These are phyloP conservation scores for Tribonema minus DNA, from an alignment of 108 stramenopile genomes.

Conservation along the genomic window DNA sequence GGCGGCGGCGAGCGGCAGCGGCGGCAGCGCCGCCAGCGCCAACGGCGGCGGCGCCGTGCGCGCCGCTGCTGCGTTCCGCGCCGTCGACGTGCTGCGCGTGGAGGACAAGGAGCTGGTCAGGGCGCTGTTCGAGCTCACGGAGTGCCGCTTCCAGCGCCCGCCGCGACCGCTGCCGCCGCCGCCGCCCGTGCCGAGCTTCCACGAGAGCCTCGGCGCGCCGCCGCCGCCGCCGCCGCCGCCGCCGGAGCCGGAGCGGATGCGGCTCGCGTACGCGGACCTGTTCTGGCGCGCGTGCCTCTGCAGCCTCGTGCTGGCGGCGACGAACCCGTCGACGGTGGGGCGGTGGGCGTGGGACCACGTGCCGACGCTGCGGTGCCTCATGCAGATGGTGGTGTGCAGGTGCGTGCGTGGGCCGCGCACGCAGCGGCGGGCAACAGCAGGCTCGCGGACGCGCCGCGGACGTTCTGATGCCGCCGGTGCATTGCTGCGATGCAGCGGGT, in stretches of 20 bases:
- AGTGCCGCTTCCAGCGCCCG: too few species aligned
- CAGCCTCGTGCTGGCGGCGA: constrained; percentile 6
- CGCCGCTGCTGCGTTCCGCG: not conserved
- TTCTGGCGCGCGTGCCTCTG: constrained; percentile 14
- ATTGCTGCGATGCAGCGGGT: too few species aligned
- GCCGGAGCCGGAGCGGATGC: not conserved
- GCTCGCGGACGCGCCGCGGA: too few species aligned
- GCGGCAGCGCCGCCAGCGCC: not conserved
- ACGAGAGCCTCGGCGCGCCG: not conserved
- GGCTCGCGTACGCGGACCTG: constrained; percentile 3
- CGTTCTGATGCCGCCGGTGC: too few species aligned
- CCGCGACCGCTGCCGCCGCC: too few species aligned
- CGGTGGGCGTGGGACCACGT: constrained; percentile 1
- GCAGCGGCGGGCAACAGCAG: too few species aligned
- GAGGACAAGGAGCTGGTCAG: too few species aligned
- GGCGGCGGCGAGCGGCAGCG: not conserved
- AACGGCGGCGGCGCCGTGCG: not conserved
- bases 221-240: not conserved
- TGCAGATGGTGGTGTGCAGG: too few species aligned
- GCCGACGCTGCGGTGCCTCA: constrained; percentile 15
- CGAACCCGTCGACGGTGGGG: constrained; percentile 15
- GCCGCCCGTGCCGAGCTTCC: not conserved
- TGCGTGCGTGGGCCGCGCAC: too few species aligned
- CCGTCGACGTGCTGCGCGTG: too few species aligned
- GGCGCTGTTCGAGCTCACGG: too few species aligned